Conservation (phyloP, 352 stramenopile genomes). For the Pythium diclinum region DNA sequence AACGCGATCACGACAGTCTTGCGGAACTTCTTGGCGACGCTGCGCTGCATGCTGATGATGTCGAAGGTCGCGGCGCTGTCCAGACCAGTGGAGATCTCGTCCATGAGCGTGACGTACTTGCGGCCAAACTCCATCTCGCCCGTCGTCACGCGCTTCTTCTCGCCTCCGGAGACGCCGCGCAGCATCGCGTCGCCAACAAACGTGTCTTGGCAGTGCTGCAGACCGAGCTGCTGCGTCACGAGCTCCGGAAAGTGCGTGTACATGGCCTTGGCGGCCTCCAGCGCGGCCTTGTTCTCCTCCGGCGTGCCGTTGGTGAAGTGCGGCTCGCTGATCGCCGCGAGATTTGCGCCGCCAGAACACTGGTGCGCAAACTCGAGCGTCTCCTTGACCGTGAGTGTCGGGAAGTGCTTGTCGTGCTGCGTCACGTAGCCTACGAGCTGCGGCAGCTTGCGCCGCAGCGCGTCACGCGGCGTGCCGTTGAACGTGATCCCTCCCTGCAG, state of each 20-base stretch:
- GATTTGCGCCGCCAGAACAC: conserved; percentile 21
- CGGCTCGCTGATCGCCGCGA: conserved; percentile 27
- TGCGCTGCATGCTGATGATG: conserved; percentile 66
- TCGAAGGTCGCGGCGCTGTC: conserved; percentile 89
- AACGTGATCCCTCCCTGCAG: conserved; percentile 30
- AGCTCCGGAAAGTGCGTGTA: conserved; percentile 35
- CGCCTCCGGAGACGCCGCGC: conserved; percentile 43
- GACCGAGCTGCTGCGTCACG: conserved; percentile 34
- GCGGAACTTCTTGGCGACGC: conserved; percentile 28
- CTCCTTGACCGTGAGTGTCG: conserved; percentile 35
- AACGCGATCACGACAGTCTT: conserved; percentile 33
- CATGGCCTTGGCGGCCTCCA: conserved; percentile 17
- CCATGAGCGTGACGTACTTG: conserved; percentile 70
- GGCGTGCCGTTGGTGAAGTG: conserved; percentile 33
- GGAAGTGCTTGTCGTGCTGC: conserved; percentile 31
- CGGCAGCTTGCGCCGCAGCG: conserved; percentile 18
- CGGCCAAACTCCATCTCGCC: conserved; percentile 71
- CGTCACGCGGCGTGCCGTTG: conserved; percentile 20
- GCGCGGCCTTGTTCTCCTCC: conserved; percentile 24
- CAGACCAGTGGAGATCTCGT: conserved; percentile 92
- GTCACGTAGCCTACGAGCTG: conserved; percentile 30
- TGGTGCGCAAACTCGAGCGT: conserved; percentile 32
- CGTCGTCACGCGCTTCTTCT: conserved; percentile 44
- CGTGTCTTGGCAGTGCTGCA: conserved; percentile 41
- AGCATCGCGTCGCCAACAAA: conserved; percentile 44